Evolutionary conservation across 768 basidiomycete genomes (phyloP).

Genomic region (Terana coerulea): DNA sequence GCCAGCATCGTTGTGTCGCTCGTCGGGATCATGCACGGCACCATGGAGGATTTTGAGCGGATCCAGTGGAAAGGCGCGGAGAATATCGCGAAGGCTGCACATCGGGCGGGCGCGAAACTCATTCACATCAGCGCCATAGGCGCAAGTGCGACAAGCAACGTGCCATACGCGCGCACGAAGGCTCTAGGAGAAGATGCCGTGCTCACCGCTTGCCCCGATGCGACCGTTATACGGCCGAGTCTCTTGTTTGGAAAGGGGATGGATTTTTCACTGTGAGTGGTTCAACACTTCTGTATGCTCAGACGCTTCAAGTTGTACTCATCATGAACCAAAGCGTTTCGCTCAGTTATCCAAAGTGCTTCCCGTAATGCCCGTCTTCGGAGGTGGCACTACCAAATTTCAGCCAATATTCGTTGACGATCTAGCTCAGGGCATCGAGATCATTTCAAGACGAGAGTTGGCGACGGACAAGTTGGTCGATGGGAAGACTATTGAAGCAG

Average conservation of each 20-base stretch:
- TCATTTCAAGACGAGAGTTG: conserved; percentile 45
- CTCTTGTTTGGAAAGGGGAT: conserved; percentile 74
- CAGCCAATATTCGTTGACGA: conserved; percentile 76
- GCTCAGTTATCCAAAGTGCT: conserved; percentile 53
- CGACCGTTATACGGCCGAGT: conserved; percentile 68
- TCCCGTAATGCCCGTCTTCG: conserved; percentile 76
- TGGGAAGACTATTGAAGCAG: conserved; percentile 45
- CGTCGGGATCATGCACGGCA: conserved; percentile 64
- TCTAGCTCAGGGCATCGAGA: conserved; percentile 57
- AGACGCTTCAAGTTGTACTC: too few species aligned
- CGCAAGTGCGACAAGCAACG: conserved; percentile 52
- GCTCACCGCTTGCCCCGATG: conserved; percentile 39
- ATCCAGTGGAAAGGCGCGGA: conserved; percentile 65
- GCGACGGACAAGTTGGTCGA: conserved; percentile 31
- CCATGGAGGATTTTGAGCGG: conserved; percentile 49
- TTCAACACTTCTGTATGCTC: background rate
- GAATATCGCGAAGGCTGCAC: conserved; percentile 57
- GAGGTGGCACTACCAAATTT: conserved; percentile 60
- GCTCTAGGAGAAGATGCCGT: conserved; percentile 57
- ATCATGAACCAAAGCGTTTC: conserved; percentile 46
- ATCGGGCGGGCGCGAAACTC: conserved; percentile 49
- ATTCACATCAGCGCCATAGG: conserved; percentile 74
- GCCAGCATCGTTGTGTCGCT: conserved; percentile 63
- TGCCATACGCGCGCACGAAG: conserved; percentile 62
- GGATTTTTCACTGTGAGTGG: conserved; percentile 64